Base-by-base conservation (phyloP, 495 filamentous ascomycete genomes). In the Glutinoglossum americanum region DNA sequence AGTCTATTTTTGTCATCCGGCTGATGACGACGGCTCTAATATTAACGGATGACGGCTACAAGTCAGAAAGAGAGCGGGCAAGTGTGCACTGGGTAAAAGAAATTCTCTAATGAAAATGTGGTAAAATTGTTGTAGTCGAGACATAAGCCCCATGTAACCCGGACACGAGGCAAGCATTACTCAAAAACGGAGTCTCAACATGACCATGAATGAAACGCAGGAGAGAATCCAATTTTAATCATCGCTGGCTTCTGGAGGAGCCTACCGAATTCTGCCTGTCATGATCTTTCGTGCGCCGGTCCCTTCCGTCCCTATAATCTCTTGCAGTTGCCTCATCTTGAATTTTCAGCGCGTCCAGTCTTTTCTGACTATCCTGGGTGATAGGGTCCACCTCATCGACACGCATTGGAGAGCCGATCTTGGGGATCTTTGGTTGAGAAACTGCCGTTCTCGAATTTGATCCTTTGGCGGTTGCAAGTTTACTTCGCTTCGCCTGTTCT, bases 291-390 rank as follows among this genome's bases (percentile, higher is more conserved):
- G 71, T 67, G 8, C 70, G 72, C 37, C 73, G 71, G 28, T 71
- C 71, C 30, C 67, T 68, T 48, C 72, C 67, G 45, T 75, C 72
- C 35, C 67, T 68, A 62, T 55, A 63, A 26, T 63, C 74, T 71
- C 59, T 73, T 66, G 30, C 77, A 72, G 57, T 74, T 74, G 41
- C 62, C 58, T 84, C 80, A 64, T 95, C 89, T 61, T 89, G 83
- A 61, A 95, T 70, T 68, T 88, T 85, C 60, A 95, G 69, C 30
- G 85, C 84, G 69, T 93, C 84, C 57, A 95, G 71, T 59, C 86
- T 77, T 67, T 85, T 82, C 68, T 87, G 82, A 25, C 57, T 93
- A 61, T 94, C 88, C 60, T 88, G 82, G 27, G 83, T 82, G 55
- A 83, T 69, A 1, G 78, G 76, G 64, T 94, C 87, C 33, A 81